phyloP scores from a whole-genome alignment of 2,329 filamentous ascomycete species.

The Phaeosphaeriaceae sp. region DNA sequence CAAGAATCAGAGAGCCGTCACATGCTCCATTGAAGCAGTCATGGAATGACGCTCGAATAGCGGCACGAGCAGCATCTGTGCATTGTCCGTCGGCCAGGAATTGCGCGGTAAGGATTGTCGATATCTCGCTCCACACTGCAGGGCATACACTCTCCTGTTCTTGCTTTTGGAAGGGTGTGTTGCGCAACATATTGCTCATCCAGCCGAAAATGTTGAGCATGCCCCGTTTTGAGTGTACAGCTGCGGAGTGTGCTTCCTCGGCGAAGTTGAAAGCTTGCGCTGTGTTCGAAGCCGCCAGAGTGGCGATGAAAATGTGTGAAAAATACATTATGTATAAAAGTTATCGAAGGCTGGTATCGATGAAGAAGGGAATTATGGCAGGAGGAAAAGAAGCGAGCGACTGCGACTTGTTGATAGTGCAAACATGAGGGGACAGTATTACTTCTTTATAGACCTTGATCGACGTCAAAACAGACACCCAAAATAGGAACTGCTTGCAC shows the following conservation, averaged over 20 bases:
- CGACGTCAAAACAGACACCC: constrained; percentile 6
- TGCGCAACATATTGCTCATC: constrained; percentile 13
- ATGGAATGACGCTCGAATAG: constrained; percentile 45
- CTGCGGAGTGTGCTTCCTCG: constrained; percentile 21
- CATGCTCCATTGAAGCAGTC: constrained; percentile 49
- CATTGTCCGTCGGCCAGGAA: constrained; percentile 45
- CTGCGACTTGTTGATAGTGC: constrained; percentile 14
- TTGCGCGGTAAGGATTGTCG: constrained; percentile 39
- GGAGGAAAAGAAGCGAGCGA: constrained; percentile 18
- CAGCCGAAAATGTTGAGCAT: constrained; percentile 17
- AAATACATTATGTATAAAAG: constrained; percentile 43
- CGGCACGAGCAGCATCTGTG: constrained; percentile 45
- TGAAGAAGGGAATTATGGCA: constrained; percentile 9
- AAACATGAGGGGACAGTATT: constrained; percentile 5
- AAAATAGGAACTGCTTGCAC: constrained; percentile 24
- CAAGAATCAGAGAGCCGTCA: constrained; percentile 47
- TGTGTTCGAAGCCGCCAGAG: constrained; percentile 35
- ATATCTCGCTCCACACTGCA: constrained; percentile 43
- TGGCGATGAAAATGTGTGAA: constrained; percentile 33
- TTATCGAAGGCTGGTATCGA: constrained; percentile 12
- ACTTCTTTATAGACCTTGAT: constrained; percentile 30
- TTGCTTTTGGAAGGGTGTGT: background rate
- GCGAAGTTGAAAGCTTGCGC: constrained; percentile 32
- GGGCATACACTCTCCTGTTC: constrained; percentile 27
- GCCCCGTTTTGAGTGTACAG: constrained; percentile 24